phyloP scores from a whole-genome alignment of 2,329 filamentous ascomycete species.

The Xylariaceae sp. region DNA sequence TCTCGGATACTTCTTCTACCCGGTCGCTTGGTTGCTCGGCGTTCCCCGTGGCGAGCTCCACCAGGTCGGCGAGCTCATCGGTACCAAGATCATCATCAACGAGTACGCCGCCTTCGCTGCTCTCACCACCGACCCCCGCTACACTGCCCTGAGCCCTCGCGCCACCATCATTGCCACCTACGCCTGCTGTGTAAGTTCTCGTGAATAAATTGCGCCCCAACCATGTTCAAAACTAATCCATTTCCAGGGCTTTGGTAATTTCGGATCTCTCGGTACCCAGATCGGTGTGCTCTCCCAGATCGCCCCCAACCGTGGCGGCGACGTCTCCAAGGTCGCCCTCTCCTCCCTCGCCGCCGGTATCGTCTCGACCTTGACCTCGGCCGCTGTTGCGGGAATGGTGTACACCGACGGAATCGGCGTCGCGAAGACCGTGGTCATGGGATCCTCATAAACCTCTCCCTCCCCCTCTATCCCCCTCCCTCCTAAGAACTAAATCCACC shows the following conservation, averaged over 20 bases:
- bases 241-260: slow-evolving; percentile 66
- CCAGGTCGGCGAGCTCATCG: slow-evolving; percentile 72
- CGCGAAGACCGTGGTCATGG: slow-evolving; percentile 4
- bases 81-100: slow-evolving; percentile 80
- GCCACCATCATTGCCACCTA: slow-evolving; percentile 81
- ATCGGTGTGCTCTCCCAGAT: slow-evolving; percentile 83
- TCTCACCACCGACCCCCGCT: slow-evolving; percentile 48
- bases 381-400: slow-evolving; percentile 71
- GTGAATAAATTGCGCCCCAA: neutral
- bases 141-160: slow-evolving; percentile 58
- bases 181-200: slow-evolving; percentile 58
- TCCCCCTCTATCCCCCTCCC: too few species aligned
- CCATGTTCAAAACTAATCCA: slow-evolving; percentile 14
- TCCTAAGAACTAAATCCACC: too few species aligned
- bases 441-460: neutral
- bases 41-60: slow-evolving; percentile 62
- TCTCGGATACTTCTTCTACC: slow-evolving; percentile 66
- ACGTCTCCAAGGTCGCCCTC: slow-evolving; percentile 69
- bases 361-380: slow-evolving; percentile 72
- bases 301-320: slow-evolving; percentile 65
- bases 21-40: slow-evolving; percentile 65
- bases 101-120: slow-evolving; percentile 69
- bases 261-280: slow-evolving; percentile 81
- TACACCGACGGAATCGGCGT: slow-evolving; percentile 25
- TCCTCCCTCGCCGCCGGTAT: slow-evolving; percentile 75